Evolutionary conservation across 768 basidiomycete species (phyloP).

Genomic region (Leucogyrophana mollusca): DNA sequence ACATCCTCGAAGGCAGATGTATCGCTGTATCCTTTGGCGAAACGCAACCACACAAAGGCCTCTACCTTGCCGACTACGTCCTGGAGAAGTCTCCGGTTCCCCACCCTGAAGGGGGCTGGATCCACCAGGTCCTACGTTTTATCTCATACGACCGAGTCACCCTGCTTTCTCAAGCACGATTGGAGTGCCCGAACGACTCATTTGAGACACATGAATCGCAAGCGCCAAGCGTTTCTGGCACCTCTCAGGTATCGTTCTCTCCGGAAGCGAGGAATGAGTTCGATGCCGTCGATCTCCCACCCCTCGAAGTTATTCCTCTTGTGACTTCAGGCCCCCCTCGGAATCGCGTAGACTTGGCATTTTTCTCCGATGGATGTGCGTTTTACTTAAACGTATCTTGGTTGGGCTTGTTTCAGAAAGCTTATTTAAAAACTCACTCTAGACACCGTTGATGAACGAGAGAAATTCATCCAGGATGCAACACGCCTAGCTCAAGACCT

Average conservation of each 20-base stretch:
- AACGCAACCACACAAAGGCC: conserved; percentile 18
- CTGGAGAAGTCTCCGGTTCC: conserved; percentile 7
- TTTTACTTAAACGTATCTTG: conserved; percentile 8
- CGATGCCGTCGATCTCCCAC: conserved; percentile 30
- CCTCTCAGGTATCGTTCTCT: neutral
- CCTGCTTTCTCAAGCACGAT: conserved; percentile 17
- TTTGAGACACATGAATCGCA: neutral
- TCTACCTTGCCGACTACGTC: conserved; percentile 10
- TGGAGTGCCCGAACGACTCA: conserved; percentile 23
- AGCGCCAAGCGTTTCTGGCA: neutral
- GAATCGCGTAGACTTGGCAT: conserved; percentile 74
- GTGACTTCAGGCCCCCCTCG: conserved; percentile 56
- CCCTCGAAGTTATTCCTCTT: conserved; percentile 55
- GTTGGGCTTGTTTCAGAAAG: too few relatives aligned
- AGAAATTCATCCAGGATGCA: conserved; percentile 68
- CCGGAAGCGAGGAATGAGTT: neutral
- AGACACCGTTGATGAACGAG: conserved; percentile 58
- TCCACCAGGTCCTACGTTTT: conserved; percentile 13
- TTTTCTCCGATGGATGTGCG: conserved; percentile 80
- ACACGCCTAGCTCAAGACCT: conserved; percentile 65
- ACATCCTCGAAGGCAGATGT: conserved; percentile 17
- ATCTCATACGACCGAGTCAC: conserved; percentile 16
- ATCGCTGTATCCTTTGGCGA: conserved; percentile 15
- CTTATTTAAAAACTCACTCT: neutral
- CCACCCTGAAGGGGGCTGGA: conserved; percentile 5